Evolutionary conservation across 345 rosid species (phyloP), one percentile per base, ranked within the genome.

Genomic region (Kernera saxatilis): DNA sequence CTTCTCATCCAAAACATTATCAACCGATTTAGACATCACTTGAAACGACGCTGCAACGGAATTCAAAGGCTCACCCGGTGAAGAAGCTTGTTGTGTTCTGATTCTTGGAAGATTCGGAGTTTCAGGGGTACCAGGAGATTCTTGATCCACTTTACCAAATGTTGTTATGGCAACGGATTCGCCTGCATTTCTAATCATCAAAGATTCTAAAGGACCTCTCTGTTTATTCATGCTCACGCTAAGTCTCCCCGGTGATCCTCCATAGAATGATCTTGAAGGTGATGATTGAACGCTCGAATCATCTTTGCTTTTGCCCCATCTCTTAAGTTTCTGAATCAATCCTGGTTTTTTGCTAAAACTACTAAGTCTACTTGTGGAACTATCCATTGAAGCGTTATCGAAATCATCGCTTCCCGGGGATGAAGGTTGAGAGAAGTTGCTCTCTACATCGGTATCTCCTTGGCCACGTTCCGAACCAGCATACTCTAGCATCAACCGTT

Each of bases 391-490:
- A 36, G 86, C 83, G 53, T 89, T 88, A 62, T 94, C 99, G 53
- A 91, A 89, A 71, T 89, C 97, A 59, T 91, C 96, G 32, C 96
- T 89, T 61, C 96, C 96, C 5, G 97, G 96, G 44, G 97, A 94
- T 22, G 99, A 91, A 22, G 96, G 96, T 17, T 84, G 95, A 53
- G 97, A 91, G 67, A 76, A 85, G 83, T 87, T 88, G 83, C 95
- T 94, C 7, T 94, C 97, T 7, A 83, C 67, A 67, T 94, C 96
- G 3, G 97, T 94, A 71, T 94, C 99, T 22, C 92, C 97, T 72
- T 86, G 97, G 58, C 99, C 96, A 10, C 90, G 96, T 60, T 94
- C 95, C 14, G 97, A 91, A 66, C 96, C 99, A 11, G 89, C 96
- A 57, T 91, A 91, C 65, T 91, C 97, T 70, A 94, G 70, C 89